Conservation (phyloP, 805 yeast genomes). For the Hanseniaspora hatyaiensis region DNA sequence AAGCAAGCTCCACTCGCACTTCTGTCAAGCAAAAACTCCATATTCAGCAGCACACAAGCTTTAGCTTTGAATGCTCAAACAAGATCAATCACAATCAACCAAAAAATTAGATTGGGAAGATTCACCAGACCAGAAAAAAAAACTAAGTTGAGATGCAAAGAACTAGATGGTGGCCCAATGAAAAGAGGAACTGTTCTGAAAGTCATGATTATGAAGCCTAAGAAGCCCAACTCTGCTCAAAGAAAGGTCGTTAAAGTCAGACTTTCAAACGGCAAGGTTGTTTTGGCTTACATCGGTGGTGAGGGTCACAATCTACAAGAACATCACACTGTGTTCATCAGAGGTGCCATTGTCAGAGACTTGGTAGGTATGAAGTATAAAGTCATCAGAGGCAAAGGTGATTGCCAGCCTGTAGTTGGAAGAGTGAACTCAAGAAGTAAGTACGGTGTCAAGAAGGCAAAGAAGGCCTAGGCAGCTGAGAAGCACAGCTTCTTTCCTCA, state of each 20-base stretch:
- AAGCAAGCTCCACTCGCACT: not conserved
- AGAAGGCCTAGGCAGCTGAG: constrained; percentile 27
- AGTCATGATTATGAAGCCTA: constrained; percentile 91
- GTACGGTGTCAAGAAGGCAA: constrained; percentile 85
- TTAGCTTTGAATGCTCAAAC: not conserved
- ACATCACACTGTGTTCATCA: constrained; percentile 85
- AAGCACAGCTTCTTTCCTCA: no score
- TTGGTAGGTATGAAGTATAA: constrained; percentile 96
- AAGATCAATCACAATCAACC: constrained; percentile 9
- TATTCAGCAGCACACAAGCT: no score
- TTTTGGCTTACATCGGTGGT: constrained; percentile 92
- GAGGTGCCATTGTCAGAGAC: constrained; percentile 99
- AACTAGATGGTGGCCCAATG: constrained; percentile 70
- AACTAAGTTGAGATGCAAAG: constrained; percentile 57
- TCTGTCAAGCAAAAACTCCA: no score
- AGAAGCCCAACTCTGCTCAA: constrained; percentile 96
- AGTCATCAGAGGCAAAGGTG: constrained; percentile 84
- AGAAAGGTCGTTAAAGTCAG: constrained; percentile 94
- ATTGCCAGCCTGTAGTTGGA: constrained; percentile 88
- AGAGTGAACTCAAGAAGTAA: constrained; percentile 81
- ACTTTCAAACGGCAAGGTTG: constrained; percentile 74
- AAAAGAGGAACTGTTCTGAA: constrained; percentile 86
- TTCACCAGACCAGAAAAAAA: constrained; percentile 32
- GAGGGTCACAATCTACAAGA: constrained; percentile 98
- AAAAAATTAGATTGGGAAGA: constrained; percentile 7